A percentile compares a stretch with the other conserved stretches of the same genome.
These are phyloP conservation scores for Beta lomatogona DNA, from an alignment of 179 eudicot genomes.

Conservation along the genomic window DNA sequence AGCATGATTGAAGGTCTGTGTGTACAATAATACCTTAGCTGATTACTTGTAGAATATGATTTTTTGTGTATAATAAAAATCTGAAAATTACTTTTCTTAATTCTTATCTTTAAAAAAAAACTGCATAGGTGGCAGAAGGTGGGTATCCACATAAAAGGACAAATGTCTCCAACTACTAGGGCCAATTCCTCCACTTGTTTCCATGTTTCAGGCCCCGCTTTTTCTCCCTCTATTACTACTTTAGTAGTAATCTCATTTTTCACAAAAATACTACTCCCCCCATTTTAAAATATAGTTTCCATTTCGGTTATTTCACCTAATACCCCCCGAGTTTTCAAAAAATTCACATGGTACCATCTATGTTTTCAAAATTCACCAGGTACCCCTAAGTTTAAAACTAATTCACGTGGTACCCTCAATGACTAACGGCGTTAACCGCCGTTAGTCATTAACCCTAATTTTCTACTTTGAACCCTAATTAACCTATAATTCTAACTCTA, in stretches of 20 bases:
- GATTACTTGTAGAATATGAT: neutral
- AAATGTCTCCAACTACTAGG: constrained; percentile 37
- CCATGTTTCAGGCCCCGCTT: constrained; percentile 16
- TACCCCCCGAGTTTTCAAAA: too few relatives aligned
- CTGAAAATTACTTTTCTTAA: neutral
- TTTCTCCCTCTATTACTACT: neutral
- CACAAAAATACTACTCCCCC: neutral
- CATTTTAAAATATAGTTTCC: too few relatives aligned
- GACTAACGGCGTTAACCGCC: too few relatives aligned
- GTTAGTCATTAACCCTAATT: too few relatives aligned
- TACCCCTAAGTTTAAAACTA: too few relatives aligned
- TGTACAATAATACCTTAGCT: constrained; percentile 1
- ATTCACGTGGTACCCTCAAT: too few relatives aligned
- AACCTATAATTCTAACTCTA: too few relatives aligned
- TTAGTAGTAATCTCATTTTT: too few relatives aligned
- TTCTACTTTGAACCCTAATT: too few relatives aligned
- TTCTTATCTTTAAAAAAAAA: neutral
- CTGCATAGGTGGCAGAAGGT: constrained; percentile 33
- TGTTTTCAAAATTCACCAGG: too few relatives aligned
- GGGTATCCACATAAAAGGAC: constrained; percentile 23
- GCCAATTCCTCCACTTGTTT: constrained; percentile 31
- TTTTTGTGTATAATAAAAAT: neutral
- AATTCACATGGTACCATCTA: too few relatives aligned
- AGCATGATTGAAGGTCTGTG: neutral
- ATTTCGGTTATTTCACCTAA: too few relatives aligned